Evolutionary conservation across 148 eudicot genomes (phyloP), one percentile per base, ranked within the genome.

Genomic region (Salicornia ramosissima): DNA sequence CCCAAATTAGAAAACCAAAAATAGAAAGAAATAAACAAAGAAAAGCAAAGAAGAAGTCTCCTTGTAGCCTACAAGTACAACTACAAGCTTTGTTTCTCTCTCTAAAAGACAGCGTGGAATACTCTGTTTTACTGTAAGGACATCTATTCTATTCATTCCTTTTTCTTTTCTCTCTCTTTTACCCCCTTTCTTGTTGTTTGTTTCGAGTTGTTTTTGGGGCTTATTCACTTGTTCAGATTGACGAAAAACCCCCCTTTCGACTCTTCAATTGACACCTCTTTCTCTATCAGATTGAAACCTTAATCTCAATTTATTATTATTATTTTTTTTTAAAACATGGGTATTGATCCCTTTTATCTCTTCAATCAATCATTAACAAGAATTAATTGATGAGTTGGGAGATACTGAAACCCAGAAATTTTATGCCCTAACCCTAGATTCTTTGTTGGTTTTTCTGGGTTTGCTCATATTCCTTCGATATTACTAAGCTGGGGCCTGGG

Each of bases 41-140:
- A 18, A 53, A 52, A 36, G 34, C 6, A 43, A 45, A 18, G 16
- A 45, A 11, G 57, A 10, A 58, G 40, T 46, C 66, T 71, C 67
- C 40, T 36, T 71, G 67, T 52, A 67, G 58, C 42, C 8, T 67
- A 30, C 67, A 22, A 24, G 6, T 59, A 58, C 56, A 36, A 8
- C 4, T 36, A 36, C 40, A 36, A 36, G 40, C 40, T 8, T 16
- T 15, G 10, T 47, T n/a, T 47, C 50, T 53, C 71, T 51, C 45
- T 65, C 54, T 26, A 18, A 13, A 22, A 61, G 46, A 71, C 67
- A 71, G 59, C 74, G 74, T 71, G 67, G 18, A 61, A 61, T 71
- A 61, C 74, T 61, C 74, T 71, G 74, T 71, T 67, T 34, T 19
- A 47, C 21, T 59, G 52, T 2, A 46, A 46, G 36, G 47, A 71